Conservation (phyloP, 2,329 filamentous ascomycete species). For the Fusarium buharicum region DNA sequence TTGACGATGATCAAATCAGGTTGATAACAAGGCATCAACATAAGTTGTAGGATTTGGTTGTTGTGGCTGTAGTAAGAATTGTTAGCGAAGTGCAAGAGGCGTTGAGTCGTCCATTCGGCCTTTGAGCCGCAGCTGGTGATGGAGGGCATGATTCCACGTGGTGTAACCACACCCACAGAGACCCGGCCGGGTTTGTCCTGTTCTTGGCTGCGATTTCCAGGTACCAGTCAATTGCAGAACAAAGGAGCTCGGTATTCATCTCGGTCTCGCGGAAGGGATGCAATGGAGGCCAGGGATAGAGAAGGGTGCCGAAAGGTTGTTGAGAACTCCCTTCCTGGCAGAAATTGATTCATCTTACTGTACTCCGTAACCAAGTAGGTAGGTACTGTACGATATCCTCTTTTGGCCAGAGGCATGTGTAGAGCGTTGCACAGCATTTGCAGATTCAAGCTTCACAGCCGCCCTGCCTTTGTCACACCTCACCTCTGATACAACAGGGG, state of each 20-base stretch:
- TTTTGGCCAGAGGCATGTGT: constrained; percentile 21
- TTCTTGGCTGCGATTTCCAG: constrained; percentile 10
- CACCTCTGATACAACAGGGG: constrained; percentile 25
- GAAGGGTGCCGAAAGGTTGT: constrained; percentile 15
- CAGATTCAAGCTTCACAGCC: constrained; percentile 24
- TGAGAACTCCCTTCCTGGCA: constrained; percentile 8
- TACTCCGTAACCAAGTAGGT: background rate
- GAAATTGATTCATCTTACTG: constrained; percentile 17
- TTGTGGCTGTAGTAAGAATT: constrained; percentile 24
- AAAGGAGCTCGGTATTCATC: constrained; percentile 1
- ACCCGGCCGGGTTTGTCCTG: constrained; percentile 13
- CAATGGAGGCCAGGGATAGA: constrained; percentile 3
- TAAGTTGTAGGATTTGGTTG: constrained; percentile 12
- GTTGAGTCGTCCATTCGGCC: constrained; percentile 34
- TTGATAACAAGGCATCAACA: constrained; percentile 19
- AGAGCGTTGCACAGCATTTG: constrained; percentile 29
- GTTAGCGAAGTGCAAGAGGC: constrained; percentile 23
- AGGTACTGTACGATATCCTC: constrained; percentile 8
- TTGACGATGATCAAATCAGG: background rate
- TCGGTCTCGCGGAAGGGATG: constrained; percentile 11
- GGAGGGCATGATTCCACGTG: constrained; percentile 41
- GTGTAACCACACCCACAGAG: constrained; percentile 42
- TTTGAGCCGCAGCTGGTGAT: constrained; percentile 32
- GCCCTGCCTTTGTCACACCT: constrained; percentile 31
- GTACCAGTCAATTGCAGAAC: constrained; percentile 22